Conservation (phyloP, 768 basidiomycete species). For the Neoboletus subvelutipes region DNA sequence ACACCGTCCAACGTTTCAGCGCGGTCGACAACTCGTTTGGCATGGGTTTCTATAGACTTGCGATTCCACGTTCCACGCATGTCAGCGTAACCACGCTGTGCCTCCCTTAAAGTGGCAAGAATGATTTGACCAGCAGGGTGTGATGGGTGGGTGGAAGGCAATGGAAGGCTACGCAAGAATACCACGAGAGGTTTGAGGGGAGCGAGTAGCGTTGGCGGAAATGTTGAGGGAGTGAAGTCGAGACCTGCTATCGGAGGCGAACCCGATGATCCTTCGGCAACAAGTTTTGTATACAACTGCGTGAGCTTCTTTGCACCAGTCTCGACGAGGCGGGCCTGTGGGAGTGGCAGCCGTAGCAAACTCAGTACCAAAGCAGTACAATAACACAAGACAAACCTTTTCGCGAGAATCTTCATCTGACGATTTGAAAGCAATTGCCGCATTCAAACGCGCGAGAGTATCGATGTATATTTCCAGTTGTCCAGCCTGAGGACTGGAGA, state of each 20-base stretch:
- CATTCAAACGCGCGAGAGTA: conserved; percentile 74
- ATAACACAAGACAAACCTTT: conserved; percentile 38
- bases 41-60: conserved; percentile 72
- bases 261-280: conserved; percentile 84
- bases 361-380: not conserved
- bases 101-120: conserved; percentile 64
- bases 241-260: conserved; percentile 61
- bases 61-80: conserved; percentile 81
- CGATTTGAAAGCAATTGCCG: conserved; percentile 73
- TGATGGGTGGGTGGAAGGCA: conserved; percentile 79
- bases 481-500: conserved; percentile 62
- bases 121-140: conserved; percentile 74
- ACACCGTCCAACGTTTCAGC: conserved; percentile 69
- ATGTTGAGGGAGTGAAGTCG: conserved; percentile 52
- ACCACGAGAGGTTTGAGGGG: conserved; percentile 62
- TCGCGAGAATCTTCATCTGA: conserved; percentile 54
- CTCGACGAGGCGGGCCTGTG: conserved; percentile 70
- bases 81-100: conserved; percentile 80
- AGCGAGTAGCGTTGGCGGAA: conserved; percentile 51
- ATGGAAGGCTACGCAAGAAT: conserved; percentile 69
- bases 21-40: conserved; percentile 65
- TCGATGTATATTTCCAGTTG: conserved; percentile 68
- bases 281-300: conserved; percentile 81
- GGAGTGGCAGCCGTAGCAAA: not conserved
- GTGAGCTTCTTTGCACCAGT: conserved; percentile 81